A percentile compares a stretch with the other conserved stretches of the same genome.
Evolutionary conservation across 192 early-diverging fungal species (phyloP).

Genomic region (Phlyctochytrium arcticum): DNA sequence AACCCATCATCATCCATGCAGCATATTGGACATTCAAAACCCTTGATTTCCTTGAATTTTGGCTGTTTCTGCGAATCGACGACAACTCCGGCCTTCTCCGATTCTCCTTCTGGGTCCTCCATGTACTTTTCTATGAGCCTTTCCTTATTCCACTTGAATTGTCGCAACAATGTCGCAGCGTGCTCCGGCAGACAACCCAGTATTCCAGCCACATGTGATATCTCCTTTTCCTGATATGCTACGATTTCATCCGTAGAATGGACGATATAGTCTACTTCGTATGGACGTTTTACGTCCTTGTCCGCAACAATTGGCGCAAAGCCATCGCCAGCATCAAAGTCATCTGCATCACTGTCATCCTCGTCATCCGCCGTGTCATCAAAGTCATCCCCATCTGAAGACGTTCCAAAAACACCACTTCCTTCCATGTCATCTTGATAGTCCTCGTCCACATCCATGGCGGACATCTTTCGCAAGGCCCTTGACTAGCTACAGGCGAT

Average conservation of each 20-base stretch:
- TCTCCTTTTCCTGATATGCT: slow-evolving; percentile 59
- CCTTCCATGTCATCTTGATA: slow-evolving; percentile 9
- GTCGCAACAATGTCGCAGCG: slow-evolving; percentile 71
- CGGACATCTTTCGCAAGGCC: slow-evolving; percentile 27
- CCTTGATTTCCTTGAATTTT: slow-evolving; percentile 20
- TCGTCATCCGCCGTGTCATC: slow-evolving; percentile 31
- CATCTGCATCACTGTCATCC: slow-evolving; percentile 40
- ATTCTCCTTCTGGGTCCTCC: slow-evolving; percentile 63
- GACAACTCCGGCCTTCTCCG: slow-evolving; percentile 67
- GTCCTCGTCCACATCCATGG: slow-evolving; percentile 24
- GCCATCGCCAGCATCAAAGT: slow-evolving; percentile 49
- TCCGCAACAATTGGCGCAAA: slow-evolving; percentile 60
- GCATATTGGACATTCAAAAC: slow-evolving; percentile 89
- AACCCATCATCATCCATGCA: slow-evolving; percentile 58
- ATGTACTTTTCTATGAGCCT: slow-evolving; percentile 69
- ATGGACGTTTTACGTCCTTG: slow-evolving; percentile 56
- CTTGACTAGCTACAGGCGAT: no score
- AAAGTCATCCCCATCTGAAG: slow-evolving; percentile 12
- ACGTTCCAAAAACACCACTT: no score
- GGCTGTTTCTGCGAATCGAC: slow-evolving; percentile 37
- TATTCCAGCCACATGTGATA: slow-evolving; percentile 68
- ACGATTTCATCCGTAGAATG: slow-evolving; percentile 59
- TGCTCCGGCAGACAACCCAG: slow-evolving; percentile 63
- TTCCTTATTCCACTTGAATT: slow-evolving; percentile 86
- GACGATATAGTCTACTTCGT: slow-evolving; percentile 72